Evolutionary conservation across 2,329 filamentous ascomycete genomes (phyloP).

Genomic region (Verticillium alfalfae): DNA sequence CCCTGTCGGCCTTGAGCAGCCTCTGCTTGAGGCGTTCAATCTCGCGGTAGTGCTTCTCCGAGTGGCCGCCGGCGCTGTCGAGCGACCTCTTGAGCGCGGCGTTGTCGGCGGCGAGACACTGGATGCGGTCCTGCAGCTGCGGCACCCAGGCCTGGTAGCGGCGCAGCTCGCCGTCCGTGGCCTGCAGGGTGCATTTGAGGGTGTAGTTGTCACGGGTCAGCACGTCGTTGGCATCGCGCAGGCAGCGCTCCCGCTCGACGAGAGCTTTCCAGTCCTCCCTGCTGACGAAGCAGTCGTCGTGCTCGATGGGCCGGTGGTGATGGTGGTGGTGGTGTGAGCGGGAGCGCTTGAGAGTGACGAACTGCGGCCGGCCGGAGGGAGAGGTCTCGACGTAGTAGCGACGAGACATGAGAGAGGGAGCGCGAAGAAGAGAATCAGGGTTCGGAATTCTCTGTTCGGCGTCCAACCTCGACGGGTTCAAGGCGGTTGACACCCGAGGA

Average conservation of each 20-base stretch:
- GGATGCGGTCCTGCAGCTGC: conserved; percentile 29
- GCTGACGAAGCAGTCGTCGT: conserved; percentile 22
- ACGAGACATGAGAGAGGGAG: conserved; percentile 23
- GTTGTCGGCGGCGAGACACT: conserved; percentile 30
- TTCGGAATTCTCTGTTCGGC: conserved; percentile 6
- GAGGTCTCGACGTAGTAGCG: conserved; percentile 29
- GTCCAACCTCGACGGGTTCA: conserved; percentile 7
- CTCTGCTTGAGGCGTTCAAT: conserved; percentile 25
- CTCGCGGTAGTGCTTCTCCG: conserved; percentile 22
- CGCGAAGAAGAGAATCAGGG: background rate
- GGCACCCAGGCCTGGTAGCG: conserved; percentile 26
- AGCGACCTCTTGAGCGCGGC: conserved; percentile 29
- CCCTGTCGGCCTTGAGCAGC: conserved; percentile 27
- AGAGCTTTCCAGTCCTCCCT: conserved; percentile 29
- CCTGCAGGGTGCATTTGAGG: conserved; percentile 28
- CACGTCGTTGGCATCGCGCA: conserved; percentile 26
- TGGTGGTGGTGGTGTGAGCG: conserved; percentile 25
- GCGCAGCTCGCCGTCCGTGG: conserved; percentile 27
- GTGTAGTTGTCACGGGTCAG: conserved; percentile 22
- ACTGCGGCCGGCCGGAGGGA: conserved; percentile 25
- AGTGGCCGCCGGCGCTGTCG: conserved; percentile 23
- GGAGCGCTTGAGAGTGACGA: conserved; percentile 32
- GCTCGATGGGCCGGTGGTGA: conserved; percentile 20
- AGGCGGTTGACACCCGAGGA: conserved; percentile 1
- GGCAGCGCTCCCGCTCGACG: conserved; percentile 26